A percentile compares a stretch with the other conserved stretches of the same genome.
Evolutionary conservation across 176 grass and related monocot genomes (phyloP).

Genomic region (Oryza punctata): DNA sequence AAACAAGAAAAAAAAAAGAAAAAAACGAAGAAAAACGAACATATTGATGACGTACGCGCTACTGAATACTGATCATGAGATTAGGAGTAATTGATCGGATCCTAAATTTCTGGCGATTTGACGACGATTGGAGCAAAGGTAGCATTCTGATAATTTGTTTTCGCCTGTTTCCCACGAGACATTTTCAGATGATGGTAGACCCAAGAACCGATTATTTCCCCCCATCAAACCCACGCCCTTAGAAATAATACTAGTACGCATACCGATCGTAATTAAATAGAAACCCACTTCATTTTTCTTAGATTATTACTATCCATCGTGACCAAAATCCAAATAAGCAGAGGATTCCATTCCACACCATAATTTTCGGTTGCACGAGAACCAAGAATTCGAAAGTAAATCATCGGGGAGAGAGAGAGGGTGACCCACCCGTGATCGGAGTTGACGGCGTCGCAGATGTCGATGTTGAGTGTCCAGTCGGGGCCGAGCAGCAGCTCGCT

Average conservation of each 20-base stretch:
- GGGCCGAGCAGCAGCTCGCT: constrained; percentile 85
- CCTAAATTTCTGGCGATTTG: background rate
- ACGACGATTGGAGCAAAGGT: background rate
- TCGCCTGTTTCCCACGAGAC: background rate
- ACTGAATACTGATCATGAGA: background rate
- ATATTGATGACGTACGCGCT: background rate
- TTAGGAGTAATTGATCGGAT: background rate
- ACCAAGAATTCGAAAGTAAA: constrained; percentile 8
- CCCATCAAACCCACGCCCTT: background rate
- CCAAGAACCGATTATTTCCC: background rate
- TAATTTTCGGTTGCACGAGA: constrained; percentile 9
- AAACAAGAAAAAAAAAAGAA: background rate
- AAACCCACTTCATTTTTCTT: no score
- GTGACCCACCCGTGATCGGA: constrained; percentile 61
- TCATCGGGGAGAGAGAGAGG: background rate
- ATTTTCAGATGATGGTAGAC: no score
- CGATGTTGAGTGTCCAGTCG: constrained; percentile 93
- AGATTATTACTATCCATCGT: background rate
- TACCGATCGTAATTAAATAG: background rate
- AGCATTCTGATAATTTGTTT: background rate
- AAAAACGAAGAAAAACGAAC: background rate
- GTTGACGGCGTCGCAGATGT: constrained; percentile 83
- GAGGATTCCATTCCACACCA: background rate
- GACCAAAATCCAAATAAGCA: background rate
- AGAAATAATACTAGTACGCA: background rate